These are phyloP conservation scores for Metschnikowia bowlesiae DNA, from an alignment of 805 yeast genomes.

Conservation along the genomic window DNA sequence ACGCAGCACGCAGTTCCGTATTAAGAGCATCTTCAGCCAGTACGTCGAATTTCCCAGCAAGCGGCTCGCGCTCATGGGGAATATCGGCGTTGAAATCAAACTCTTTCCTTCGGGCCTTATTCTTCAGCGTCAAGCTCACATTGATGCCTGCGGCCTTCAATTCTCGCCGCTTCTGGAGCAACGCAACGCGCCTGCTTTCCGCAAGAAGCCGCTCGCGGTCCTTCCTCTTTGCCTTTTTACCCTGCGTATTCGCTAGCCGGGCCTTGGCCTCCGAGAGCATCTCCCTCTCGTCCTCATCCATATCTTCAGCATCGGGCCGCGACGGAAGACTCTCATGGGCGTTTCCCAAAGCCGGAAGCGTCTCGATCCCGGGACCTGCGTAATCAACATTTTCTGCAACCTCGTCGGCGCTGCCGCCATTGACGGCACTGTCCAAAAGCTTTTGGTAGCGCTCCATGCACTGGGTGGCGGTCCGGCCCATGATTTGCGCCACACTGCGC, in stretches of 20 bases:
- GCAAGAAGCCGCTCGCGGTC: constrained; percentile 78
- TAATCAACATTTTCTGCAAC: constrained; percentile 25
- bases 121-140: constrained; percentile 46
- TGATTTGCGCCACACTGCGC: constrained; percentile 79
- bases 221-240: constrained; percentile 89
- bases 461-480: constrained; percentile 82
- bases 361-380: constrained; percentile 51
- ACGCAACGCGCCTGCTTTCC: constrained; percentile 71
- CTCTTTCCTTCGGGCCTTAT: constrained; percentile 52
- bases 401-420: constrained; percentile 22
- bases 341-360: constrained; percentile 42
- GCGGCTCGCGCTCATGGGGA: constrained; percentile 70
- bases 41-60: constrained; percentile 64
- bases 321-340: constrained; percentile 75
- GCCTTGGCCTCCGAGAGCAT: constrained; percentile 95
- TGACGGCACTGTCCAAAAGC: constrained; percentile 49
- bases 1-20: constrained; percentile 32
- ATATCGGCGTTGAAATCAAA: constrained; percentile 83
- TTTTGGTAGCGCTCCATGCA: constrained; percentile 82
- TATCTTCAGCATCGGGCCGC: constrained; percentile 69
- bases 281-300: constrained; percentile 86
- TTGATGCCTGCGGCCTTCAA: constrained; percentile 75
- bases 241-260: constrained; percentile 85
- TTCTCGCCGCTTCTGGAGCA: constrained; percentile 75
- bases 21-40: constrained; percentile 51